phyloP scores from a whole-genome alignment of 2,329 filamentous ascomycete genomes.

The Trichophyton schoenleinii region DNA sequence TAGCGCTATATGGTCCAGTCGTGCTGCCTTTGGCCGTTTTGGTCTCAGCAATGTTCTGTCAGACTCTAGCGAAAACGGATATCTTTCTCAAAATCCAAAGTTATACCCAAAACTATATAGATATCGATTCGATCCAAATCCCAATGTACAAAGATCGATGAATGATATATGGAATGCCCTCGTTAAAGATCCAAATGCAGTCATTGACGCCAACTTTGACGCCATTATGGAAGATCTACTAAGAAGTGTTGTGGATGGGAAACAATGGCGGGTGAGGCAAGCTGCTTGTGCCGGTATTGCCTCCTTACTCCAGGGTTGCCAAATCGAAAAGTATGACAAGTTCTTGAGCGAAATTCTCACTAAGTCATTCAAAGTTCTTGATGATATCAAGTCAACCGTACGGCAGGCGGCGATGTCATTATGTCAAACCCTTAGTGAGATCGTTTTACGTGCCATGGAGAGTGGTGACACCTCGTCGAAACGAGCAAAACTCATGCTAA shows the following conservation, averaged over 20 bases:
- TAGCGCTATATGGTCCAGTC: constrained; percentile 93
- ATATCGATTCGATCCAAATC: constrained; percentile 89
- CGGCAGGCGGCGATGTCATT: constrained; percentile 67
- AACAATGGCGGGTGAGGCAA: constrained; percentile 86
- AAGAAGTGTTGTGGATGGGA: constrained; percentile 63
- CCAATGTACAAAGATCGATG: constrained; percentile 89
- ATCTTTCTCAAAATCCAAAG: constrained; percentile 71
- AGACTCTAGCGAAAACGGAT: constrained; percentile 58
- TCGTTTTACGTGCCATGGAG: constrained; percentile 73
- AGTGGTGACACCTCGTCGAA: constrained; percentile 55
- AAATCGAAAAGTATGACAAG: constrained; percentile 63
- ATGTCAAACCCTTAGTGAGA: constrained; percentile 71
- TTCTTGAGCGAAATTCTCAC: constrained; percentile 79
- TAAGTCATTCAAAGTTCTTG: constrained; percentile 76
- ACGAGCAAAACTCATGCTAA: constrained; percentile 65
- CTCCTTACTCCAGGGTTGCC: constrained; percentile 72
- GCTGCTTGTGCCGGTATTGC: constrained; percentile 83
- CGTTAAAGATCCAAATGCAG: constrained; percentile 72
- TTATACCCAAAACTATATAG: constrained; percentile 90
- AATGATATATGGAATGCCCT: constrained; percentile 93
- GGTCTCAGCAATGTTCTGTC: constrained; percentile 85
- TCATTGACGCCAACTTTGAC: constrained; percentile 72
- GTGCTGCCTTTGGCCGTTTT: constrained; percentile 88
- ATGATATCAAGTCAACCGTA: constrained; percentile 91
- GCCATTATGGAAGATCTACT: constrained; percentile 79